These are phyloP conservation scores for Podaxis sp. DNA, from an alignment of 768 basidiomycete species.

Conservation along the genomic window DNA sequence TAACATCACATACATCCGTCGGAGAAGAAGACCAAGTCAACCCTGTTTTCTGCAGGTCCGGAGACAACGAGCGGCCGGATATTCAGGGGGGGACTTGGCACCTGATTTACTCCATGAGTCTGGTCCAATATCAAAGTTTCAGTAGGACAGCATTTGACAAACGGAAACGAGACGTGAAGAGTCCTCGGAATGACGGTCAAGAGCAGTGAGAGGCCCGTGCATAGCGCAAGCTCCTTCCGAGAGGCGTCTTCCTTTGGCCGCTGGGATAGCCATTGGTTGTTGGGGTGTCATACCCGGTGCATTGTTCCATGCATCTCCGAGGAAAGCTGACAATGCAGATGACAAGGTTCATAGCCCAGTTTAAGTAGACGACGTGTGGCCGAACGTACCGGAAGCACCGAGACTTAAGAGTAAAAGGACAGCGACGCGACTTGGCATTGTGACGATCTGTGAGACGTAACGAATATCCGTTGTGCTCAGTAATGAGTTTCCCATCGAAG, in stretches of 20 bases:
- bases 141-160: background rate
- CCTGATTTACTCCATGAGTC: background rate
- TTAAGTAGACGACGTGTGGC: background rate
- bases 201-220: background rate
- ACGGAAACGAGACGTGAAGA: conserved; percentile 1
- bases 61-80: conserved; percentile 58
- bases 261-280: background rate
- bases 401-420: background rate
- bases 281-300: background rate
- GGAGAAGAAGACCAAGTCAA: conserved; percentile 75
- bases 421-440: background rate
- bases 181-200: background rate
- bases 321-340: conserved; percentile 5
- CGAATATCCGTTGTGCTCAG: background rate
- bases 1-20: conserved; percentile 63
- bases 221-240: conserved; percentile 1
- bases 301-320: background rate
- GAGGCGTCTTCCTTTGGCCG: background rate
- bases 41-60: conserved; percentile 62
- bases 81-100: conserved; percentile 44
- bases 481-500: background rate
- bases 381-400: conserved; percentile 9
- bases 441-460: background rate
- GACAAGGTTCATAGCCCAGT: background rate
- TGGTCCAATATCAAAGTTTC: background rate